Evolutionary conservation across 2,329 filamentous ascomycete genomes (phyloP), one percentile per base, ranked within the genome.

Genomic region (Byssochlamys sp.): DNA sequence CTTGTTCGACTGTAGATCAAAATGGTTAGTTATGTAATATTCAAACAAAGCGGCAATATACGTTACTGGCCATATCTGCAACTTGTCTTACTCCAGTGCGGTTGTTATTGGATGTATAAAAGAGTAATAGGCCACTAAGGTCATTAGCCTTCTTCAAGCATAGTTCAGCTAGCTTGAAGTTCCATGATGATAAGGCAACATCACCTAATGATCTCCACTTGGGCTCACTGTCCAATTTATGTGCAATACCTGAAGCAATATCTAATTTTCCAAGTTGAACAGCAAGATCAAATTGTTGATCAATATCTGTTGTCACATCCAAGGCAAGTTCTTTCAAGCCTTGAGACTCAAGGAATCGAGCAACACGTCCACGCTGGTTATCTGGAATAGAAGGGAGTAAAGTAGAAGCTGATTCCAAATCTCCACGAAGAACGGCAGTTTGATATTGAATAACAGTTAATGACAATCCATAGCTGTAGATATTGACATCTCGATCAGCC

Each of bases 121-220:
- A 79, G 2, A 99, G 83, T 1, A 99, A 81, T 6, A 97, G 77
- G 1, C 90, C 95, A 45, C 92, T 91, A 1, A 96, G 78, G 69
- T 99, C 94, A 69, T 90, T 94, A 51, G 91, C 91, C 58, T 94
- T 86, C 19, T 84, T 85, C 73, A 97, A 99, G 76, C 92, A 97
- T 74, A 97, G 90, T 54, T 94, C 88, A 0, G 94, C 94, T 1
- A 97, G 83, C 4, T 83, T 80, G 33, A 99, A 81, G 67, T 99
- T 87, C 94, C 92, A 99, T 1, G 80, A 87, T 9, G 85, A 77
- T 48, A 99, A 82, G 1, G 94, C 94, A 1, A 91, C 89, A 66
- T 99, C 94, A 59, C 94, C 94, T 3, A 99, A 90, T 2, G 86
- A 91, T 81, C 97, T 97, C 94, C 94, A 99, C 76, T 96, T 96